Conservation (phyloP, 148 eudicot species). For the Rhododendron griersonianum region DNA sequence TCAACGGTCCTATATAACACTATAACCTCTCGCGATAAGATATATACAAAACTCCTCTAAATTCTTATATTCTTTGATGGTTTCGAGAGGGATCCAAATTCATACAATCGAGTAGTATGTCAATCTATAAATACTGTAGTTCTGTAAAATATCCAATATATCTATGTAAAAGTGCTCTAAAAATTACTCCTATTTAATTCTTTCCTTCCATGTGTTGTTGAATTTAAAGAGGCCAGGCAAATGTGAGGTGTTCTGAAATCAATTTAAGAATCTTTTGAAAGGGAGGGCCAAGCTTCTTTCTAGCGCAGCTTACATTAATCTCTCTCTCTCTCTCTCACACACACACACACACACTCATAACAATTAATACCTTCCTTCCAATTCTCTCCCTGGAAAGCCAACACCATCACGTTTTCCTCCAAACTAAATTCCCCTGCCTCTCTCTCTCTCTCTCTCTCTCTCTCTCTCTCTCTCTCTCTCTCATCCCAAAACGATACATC, state of each 20-base stretch:
- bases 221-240: neutral
- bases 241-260: neutral
- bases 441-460: neutral
- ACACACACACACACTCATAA: too few relatives aligned
- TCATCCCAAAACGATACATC: neutral
- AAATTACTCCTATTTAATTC: neutral
- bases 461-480: neutral
- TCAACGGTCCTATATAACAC: too few relatives aligned
- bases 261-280: neutral
- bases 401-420: neutral
- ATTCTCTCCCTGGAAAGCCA: neutral
- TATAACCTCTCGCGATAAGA: too few relatives aligned
- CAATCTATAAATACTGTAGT: too few relatives aligned
- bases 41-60: too few relatives aligned
- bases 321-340: neutral
- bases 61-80: too few relatives aligned
- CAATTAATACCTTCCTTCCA: neutral
- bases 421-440: neutral
- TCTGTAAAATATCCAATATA: too few relatives aligned
- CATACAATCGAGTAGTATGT: too few relatives aligned
- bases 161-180: too few relatives aligned
- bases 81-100: too few relatives aligned
- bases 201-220: neutral
- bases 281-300: constrained; percentile 3
- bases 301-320: constrained; percentile 2